These are phyloP conservation scores for Sphaceloma murrayae DNA, from an alignment of 2,329 filamentous ascomycete species.

Conservation along the genomic window DNA sequence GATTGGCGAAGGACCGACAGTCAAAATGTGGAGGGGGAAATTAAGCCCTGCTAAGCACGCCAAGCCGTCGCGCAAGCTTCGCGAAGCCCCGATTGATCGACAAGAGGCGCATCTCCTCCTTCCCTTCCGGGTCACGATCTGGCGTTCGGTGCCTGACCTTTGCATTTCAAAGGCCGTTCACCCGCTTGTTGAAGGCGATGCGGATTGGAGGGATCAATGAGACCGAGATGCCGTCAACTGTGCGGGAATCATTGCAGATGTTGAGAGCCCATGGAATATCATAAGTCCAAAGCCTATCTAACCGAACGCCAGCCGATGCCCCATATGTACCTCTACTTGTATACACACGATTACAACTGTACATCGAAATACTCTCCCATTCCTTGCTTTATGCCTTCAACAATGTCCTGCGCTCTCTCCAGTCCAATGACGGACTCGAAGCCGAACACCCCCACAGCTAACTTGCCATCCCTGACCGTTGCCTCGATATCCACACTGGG, in stretches of 20 bases:
- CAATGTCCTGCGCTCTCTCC: slow-evolving; percentile 29
- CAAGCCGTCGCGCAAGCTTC: slow-evolving; percentile 3
- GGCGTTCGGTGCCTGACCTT: not conserved
- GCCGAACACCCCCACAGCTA: slow-evolving; percentile 47
- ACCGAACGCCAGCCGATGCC: too few species aligned
- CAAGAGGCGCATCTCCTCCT: not conserved
- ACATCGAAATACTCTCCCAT: slow-evolving; percentile 18
- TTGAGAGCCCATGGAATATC: too few species aligned
- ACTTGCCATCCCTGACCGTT: slow-evolving; percentile 37
- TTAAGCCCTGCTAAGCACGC: slow-evolving; percentile 2
- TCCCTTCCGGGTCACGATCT: slow-evolving; percentile 7
- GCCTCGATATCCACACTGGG: slow-evolving; percentile 48
- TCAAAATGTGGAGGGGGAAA: slow-evolving; percentile 7
- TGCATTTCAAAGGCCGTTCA: too few species aligned
- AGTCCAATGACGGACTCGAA: slow-evolving; percentile 36
- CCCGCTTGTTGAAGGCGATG: too few species aligned
- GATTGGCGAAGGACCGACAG: not conserved
- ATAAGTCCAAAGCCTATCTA: too few species aligned
- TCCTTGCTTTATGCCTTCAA: slow-evolving; percentile 28
- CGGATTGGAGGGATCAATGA: too few species aligned
- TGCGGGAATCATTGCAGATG: too few species aligned
- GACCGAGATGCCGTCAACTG: too few species aligned
- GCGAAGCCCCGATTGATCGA: slow-evolving; percentile 2
- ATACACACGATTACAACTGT: too few species aligned
- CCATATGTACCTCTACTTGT: slow-evolving; percentile 12